Evolutionary conservation across 2,329 filamentous ascomycete genomes (phyloP).

Genomic region (Xylariaceae sp.): DNA sequence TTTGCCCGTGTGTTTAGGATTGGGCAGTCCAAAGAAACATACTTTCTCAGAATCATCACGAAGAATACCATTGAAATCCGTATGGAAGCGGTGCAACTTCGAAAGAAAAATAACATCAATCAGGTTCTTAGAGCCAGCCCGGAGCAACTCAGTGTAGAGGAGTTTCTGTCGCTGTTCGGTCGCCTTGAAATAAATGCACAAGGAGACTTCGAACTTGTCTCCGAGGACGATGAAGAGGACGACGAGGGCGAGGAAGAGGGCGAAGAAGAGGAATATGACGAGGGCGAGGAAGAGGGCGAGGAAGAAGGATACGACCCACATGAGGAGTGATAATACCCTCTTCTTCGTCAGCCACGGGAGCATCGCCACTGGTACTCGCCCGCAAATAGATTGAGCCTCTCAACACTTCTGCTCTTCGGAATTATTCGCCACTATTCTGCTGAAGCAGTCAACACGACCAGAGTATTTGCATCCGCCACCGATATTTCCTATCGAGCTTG

Average conservation of each 20-base stretch:
- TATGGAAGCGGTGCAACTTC: constrained; percentile 7
- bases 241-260: not conserved
- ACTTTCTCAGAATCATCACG: constrained; percentile 52
- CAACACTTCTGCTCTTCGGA: too few relatives aligned
- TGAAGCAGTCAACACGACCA: too few relatives aligned
- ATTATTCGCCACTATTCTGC: too few relatives aligned
- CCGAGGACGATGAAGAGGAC: not conserved
- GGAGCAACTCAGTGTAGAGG: not conserved
- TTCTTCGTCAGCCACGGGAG: too few relatives aligned
- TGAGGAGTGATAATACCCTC: too few relatives aligned
- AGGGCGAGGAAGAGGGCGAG: too few relatives aligned
- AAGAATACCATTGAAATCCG: constrained; percentile 10
- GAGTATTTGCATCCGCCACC: too few relatives aligned
- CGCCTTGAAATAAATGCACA: not conserved
- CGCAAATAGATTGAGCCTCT: too few relatives aligned
- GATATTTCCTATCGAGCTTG: too few relatives aligned
- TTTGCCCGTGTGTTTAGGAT: constrained; percentile 59
- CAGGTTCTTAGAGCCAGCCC: not conserved
- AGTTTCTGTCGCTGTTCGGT: constrained; percentile 2
- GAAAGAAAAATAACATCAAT: constrained; percentile 8
- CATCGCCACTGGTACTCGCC: too few relatives aligned
- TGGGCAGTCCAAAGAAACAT: constrained; percentile 58
- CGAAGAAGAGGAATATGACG: not conserved
- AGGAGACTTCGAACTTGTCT: constrained; percentile 2
- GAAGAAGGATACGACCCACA: too few relatives aligned